phyloP scores from a whole-genome alignment of 2,329 filamentous ascomycete genomes.

The Diaporthe ilicicola region DNA sequence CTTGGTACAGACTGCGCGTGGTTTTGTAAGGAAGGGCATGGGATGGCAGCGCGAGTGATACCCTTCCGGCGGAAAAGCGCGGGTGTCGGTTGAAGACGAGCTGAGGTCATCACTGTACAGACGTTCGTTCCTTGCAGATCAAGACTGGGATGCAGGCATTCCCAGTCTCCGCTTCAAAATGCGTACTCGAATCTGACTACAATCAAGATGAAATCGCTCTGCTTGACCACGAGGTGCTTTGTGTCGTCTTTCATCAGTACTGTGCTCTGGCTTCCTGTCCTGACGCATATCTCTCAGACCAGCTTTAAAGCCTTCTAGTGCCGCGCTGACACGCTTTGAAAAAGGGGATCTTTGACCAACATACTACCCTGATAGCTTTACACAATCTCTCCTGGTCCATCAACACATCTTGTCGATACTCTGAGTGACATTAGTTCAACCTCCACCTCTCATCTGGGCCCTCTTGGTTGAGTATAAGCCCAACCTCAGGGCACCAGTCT shows the following conservation, averaged over 20 bases:
- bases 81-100: neutral
- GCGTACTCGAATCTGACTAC: neutral
- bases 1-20: neutral
- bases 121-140: neutral
- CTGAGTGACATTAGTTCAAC: neutral
- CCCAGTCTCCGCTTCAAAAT: neutral
- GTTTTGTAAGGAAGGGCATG: neutral
- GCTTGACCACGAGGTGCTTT: neutral
- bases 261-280: neutral
- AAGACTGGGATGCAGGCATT: slow-evolving; percentile 6
- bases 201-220: neutral
- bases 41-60: neutral
- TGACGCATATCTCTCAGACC: too few relatives aligned
- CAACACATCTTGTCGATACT: neutral
- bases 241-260: neutral
- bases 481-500: slow-evolving; percentile 42
- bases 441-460: slow-evolving; percentile 10
- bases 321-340: too few relatives aligned
- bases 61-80: neutral
- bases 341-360: too few relatives aligned
- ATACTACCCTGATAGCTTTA: too few relatives aligned
- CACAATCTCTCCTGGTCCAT: neutral
- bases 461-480: slow-evolving; percentile 28
- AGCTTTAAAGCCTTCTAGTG: neutral
- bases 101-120: neutral